Percentiles rank a stretch among this genome's conserved stretches.
These are phyloP conservation scores for Fusarium euwallaceae DNA, from an alignment of 2,329 filamentous ascomycete genomes.

Conservation along the genomic window DNA sequence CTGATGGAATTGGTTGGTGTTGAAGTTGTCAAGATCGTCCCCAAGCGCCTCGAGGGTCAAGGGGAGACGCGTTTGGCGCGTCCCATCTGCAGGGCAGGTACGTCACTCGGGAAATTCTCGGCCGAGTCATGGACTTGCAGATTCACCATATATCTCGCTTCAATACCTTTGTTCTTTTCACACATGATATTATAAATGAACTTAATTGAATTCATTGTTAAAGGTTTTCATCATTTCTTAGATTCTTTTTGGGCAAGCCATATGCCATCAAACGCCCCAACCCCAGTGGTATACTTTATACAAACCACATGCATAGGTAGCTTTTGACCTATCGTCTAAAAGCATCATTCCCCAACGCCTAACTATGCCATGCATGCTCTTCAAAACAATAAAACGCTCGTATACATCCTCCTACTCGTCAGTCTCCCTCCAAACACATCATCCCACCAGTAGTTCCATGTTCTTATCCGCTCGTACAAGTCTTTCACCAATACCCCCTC, in stretches of 20 bases:
- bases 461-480: constrained; percentile 48
- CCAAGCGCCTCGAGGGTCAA: constrained; percentile 2
- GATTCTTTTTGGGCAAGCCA: neutral
- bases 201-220: neutral
- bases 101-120: constrained; percentile 47
- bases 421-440: constrained; percentile 31
- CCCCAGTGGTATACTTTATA: constrained; percentile 8
- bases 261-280: constrained; percentile 3
- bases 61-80: constrained; percentile 49
- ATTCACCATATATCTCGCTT: neutral
- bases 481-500: constrained; percentile 47
- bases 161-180: neutral
- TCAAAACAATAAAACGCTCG: constrained; percentile 48
- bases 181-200: neutral
- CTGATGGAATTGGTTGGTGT: constrained; percentile 14
- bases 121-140: constrained; percentile 16
- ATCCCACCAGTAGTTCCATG: constrained; percentile 54
- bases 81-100: constrained; percentile 26
- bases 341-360: constrained; percentile 34
- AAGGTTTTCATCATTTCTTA: neutral
- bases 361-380: constrained; percentile 40
- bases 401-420: neutral
- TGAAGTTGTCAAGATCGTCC: constrained; percentile 19
- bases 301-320: constrained; percentile 17
- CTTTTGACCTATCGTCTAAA: neutral